Percentiles rank a stretch among this genome's conserved stretches.
These are phyloP conservation scores for Aspergillus ruber DNA, from an alignment of 2,329 filamentous ascomycete genomes.

Conservation along the genomic window DNA sequence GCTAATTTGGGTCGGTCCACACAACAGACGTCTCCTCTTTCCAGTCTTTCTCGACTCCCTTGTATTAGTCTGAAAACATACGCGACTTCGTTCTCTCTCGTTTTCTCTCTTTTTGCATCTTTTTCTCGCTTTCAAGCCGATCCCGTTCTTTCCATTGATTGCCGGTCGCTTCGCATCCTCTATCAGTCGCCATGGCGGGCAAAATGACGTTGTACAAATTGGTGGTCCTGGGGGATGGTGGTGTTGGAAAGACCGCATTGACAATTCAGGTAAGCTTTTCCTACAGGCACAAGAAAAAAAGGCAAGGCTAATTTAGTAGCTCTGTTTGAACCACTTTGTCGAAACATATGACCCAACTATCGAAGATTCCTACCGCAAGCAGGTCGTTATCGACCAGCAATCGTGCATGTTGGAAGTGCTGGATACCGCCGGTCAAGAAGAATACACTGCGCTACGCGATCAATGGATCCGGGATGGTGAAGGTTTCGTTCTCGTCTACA, in stretches of 20 bases:
- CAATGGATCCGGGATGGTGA: constrained; percentile 99
- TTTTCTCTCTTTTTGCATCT: not conserved
- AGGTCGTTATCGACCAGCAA: constrained; percentile 80
- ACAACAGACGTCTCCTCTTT: not conserved
- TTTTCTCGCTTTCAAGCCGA: not conserved
- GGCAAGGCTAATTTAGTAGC: constrained; percentile 42
- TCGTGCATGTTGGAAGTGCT: constrained; percentile 97
- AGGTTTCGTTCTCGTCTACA: constrained; percentile 95
- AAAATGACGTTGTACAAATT: constrained; percentile 95
- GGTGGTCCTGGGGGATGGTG: constrained; percentile 90
- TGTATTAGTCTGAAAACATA: too few relatives aligned
- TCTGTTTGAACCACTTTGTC: constrained; percentile 97
- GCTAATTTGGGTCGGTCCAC: too few relatives aligned
- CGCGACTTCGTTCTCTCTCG: not conserved
- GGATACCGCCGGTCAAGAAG: constrained; percentile 95
- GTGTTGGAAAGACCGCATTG: constrained; percentile 87
- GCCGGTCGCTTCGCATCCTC: not conserved
- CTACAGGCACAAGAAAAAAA: not conserved
- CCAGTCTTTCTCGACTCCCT: not conserved
- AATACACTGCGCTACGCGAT: constrained; percentile 92
- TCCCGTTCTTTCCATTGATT: not conserved
- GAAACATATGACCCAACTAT: constrained; percentile 74
- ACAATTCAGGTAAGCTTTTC: constrained; percentile 62
- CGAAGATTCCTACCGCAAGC: constrained; percentile 63
- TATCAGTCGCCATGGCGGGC: constrained; percentile 59